These are phyloP conservation scores for Rutstroemia sp. DNA, from an alignment of 2,329 filamentous ascomycete genomes.

Conservation along the genomic window DNA sequence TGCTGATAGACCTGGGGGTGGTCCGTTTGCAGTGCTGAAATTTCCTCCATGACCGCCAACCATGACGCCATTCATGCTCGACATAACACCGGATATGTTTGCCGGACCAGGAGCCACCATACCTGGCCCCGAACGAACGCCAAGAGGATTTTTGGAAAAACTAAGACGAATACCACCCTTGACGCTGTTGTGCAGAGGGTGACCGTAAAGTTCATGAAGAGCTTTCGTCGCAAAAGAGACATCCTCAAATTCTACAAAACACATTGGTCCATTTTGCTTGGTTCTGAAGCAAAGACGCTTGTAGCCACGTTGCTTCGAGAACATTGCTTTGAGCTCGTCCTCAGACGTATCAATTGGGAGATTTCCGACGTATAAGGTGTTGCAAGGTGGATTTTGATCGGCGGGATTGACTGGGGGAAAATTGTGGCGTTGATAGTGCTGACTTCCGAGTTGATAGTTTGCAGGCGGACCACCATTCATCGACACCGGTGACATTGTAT, in stretches of 20 bases:
- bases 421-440: slow-evolving; percentile 54
- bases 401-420: slow-evolving; percentile 88
- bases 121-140: slow-evolving; percentile 72
- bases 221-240: slow-evolving; percentile 87
- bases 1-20: slow-evolving; percentile 71
- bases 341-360: slow-evolving; percentile 87
- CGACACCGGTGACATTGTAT: slow-evolving; percentile 48
- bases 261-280: slow-evolving; percentile 95
- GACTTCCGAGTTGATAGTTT: slow-evolving; percentile 47
- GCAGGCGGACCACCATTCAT: slow-evolving; percentile 38
- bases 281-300: slow-evolving; percentile 92
- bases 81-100: slow-evolving; percentile 37
- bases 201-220: slow-evolving; percentile 81
- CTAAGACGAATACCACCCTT: slow-evolving; percentile 93
- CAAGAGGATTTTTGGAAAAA: slow-evolving; percentile 95
- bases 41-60: slow-evolving; percentile 28
- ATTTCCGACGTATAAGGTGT: slow-evolving; percentile 97
- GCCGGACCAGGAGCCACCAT: slow-evolving; percentile 31
- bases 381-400: slow-evolving; percentile 95
- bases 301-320: slow-evolving; percentile 89
- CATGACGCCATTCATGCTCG: slow-evolving; percentile 53
- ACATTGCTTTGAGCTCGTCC: slow-evolving; percentile 89
- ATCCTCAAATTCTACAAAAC: slow-evolving; percentile 97
- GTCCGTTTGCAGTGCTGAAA: slow-evolving; percentile 44
- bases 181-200: slow-evolving; percentile 79